Conservation (phyloP, 2,329 filamentous ascomycete genomes). For the Fonsecaea nubica region DNA sequence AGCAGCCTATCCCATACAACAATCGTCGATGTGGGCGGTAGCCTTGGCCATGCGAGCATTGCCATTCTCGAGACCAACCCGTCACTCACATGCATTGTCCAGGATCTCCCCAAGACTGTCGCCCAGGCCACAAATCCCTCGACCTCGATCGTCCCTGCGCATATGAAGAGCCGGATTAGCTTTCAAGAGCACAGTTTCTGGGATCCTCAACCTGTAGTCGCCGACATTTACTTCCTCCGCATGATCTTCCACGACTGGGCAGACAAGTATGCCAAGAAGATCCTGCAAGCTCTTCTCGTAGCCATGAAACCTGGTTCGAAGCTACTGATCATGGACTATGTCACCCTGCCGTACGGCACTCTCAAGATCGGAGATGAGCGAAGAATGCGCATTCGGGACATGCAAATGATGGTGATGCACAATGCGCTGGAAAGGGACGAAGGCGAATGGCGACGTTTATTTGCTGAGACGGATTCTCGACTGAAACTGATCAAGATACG, state of each 20-base stretch:
- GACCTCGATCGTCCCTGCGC: slow-evolving; percentile 21
- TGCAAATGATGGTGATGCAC: slow-evolving; percentile 57
- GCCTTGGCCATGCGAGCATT: slow-evolving; percentile 30
- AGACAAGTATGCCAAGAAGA: slow-evolving; percentile 58
- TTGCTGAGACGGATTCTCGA: slow-evolving; percentile 51
- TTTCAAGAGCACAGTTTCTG: slow-evolving; percentile 65
- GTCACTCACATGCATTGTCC: slow-evolving; percentile 38
- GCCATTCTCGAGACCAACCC: slow-evolving; percentile 43
- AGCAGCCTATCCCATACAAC: slow-evolving; percentile 7
- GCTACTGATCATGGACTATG: slow-evolving; percentile 52
- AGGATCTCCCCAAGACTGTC: slow-evolving; percentile 29
- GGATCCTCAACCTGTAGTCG: slow-evolving; percentile 60
- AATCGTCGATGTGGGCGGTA: slow-evolving; percentile 28
- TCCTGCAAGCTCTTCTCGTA: slow-evolving; percentile 60
- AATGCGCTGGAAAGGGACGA: slow-evolving; percentile 61
- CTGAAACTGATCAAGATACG: slow-evolving; percentile 43
- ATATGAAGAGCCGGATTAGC: slow-evolving; percentile 40
- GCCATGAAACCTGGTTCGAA: slow-evolving; percentile 62
- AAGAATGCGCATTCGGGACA: slow-evolving; percentile 20
- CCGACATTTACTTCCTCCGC: slow-evolving; percentile 66
- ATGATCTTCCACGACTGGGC: slow-evolving; percentile 69
- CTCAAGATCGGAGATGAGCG: slow-evolving; percentile 21
- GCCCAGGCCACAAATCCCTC: slow-evolving; percentile 7
- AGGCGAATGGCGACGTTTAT: slow-evolving; percentile 56
- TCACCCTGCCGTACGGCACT: slow-evolving; percentile 37